Evolutionary conservation across 2,329 filamentous ascomycete species (phyloP).

Genomic region (Phialemonium atrogriseum): DNA sequence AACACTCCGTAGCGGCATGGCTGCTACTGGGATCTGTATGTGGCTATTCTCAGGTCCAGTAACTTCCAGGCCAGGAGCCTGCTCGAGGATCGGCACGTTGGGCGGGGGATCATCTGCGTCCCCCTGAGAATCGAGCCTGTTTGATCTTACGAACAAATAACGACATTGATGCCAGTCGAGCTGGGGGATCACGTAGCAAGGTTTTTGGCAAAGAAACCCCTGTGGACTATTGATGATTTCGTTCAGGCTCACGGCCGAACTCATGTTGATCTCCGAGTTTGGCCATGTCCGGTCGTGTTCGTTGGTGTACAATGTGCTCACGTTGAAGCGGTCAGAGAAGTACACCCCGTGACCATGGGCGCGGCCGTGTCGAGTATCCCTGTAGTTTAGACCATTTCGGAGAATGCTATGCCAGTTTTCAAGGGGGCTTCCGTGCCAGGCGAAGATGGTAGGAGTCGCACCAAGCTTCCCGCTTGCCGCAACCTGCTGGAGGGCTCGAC

Average conservation of each 20-base stretch:
- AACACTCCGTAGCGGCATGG: constrained; percentile 18
- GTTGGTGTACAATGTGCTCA: constrained; percentile 44
- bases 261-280: constrained; percentile 54
- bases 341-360: constrained; percentile 76
- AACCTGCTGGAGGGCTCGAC: constrained; percentile 47
- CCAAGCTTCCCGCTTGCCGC: constrained; percentile 17
- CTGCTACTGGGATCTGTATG: constrained; percentile 23
- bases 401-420: constrained; percentile 88
- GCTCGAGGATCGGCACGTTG: constrained; percentile 9
- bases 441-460: constrained; percentile 64
- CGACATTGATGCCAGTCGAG: constrained; percentile 85
- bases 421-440: constrained; percentile 75
- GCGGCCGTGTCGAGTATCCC: constrained; percentile 53
- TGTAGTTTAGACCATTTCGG: constrained; percentile 70
- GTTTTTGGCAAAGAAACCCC: constrained; percentile 45
- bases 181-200: constrained; percentile 65
- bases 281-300: constrained; percentile 36
- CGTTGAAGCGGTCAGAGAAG: constrained; percentile 53
- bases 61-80: constrained; percentile 10
- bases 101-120: constrained; percentile 9
- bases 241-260: constrained; percentile 61
- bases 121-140: not conserved
- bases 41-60: constrained; percentile 1
- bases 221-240: constrained; percentile 72
- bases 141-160: constrained; percentile 57